Base-by-base conservation (phyloP, 805 yeast genomes). In the Metschnikowia corniflorae region DNA sequence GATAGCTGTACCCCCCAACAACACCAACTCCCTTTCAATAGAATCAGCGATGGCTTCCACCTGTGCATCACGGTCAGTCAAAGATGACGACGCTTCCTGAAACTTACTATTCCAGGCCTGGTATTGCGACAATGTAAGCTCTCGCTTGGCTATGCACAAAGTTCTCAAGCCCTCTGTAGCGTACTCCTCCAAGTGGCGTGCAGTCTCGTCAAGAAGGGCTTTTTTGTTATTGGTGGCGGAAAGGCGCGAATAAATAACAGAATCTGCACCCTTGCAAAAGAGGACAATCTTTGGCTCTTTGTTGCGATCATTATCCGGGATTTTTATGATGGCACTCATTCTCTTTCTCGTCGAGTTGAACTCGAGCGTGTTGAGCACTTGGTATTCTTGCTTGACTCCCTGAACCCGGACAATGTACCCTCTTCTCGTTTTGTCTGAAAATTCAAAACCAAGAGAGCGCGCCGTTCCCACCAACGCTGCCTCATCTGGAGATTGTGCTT, bases 401-500 rank as follows among this genome's bases (percentile, higher is more conserved):
- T 82, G 87, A 25, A 79, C 78, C 37, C 79, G 78, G 30, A 85
- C 67, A 32, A 82, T 61, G 14, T 82, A 54, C 39, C 91, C 93
- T 32, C 71, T 70, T 53, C 82, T 82, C 7, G 88, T 83, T 56
- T 78, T 73, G 27, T 75, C 80, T 14, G 72, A 56, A 54, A 82
- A 83, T 24, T 75, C 71, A 58, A 77, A 84, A 0, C 94, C 94
- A 49, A 82, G 65, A 50, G 83, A 82, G 55, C 89, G 72, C 0
- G 93, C 93, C 15, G 93, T 82, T 12, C 80, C 81, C 12, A 85
- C 94, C 39, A 85, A 70, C 0, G 94, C 93, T 18, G 89, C 88
- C 60, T 85, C 94, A 68, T 85, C 94, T 0, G 94, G 94, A 17
- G 88, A 80, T 55, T 84, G 93, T 0, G 93, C 93, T 51, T 82